Evolutionary conservation across 495 filamentous ascomycete genomes (phyloP).

Genomic region (Trichoderma orchidacearum): DNA sequence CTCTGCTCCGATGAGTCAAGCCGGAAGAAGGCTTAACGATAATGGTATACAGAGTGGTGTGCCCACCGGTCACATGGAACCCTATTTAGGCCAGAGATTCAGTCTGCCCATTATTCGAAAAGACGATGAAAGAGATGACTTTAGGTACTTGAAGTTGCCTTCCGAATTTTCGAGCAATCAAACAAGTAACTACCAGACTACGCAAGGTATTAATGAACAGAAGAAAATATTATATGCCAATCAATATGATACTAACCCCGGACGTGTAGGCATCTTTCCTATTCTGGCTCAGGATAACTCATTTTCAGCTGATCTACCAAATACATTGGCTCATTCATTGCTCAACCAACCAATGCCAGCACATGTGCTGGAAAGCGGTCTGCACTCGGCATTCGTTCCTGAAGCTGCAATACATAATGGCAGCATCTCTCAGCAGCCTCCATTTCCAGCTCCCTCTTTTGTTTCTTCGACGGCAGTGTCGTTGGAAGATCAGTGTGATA

Average conservation of each 20-base stretch:
- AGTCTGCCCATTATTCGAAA: background rate
- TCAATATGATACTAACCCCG: background rate
- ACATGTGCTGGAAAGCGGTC: background rate
- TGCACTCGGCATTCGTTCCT: background rate
- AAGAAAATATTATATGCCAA: background rate
- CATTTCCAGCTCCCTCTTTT: background rate
- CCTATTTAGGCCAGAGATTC: background rate
- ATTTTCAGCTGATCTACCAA: background rate
- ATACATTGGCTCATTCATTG: background rate
- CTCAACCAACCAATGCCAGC: background rate
- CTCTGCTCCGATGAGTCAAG: background rate
- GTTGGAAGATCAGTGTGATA: background rate
- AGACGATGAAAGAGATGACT: background rate
- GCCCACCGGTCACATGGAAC: background rate
- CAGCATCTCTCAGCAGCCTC: background rate
- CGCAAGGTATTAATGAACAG: background rate
- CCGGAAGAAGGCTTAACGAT: background rate
- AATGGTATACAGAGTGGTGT: background rate
- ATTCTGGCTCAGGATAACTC: background rate
- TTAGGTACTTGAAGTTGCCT: background rate
- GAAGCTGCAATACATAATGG: background rate
- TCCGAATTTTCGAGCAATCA: background rate
- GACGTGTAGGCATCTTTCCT: background rate
- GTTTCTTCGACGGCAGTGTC: background rate
- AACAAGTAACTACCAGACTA: background rate